Evolutionary conservation across 148 eudicot genomes (phyloP).

Genomic region (Selenicereus undatus): DNA sequence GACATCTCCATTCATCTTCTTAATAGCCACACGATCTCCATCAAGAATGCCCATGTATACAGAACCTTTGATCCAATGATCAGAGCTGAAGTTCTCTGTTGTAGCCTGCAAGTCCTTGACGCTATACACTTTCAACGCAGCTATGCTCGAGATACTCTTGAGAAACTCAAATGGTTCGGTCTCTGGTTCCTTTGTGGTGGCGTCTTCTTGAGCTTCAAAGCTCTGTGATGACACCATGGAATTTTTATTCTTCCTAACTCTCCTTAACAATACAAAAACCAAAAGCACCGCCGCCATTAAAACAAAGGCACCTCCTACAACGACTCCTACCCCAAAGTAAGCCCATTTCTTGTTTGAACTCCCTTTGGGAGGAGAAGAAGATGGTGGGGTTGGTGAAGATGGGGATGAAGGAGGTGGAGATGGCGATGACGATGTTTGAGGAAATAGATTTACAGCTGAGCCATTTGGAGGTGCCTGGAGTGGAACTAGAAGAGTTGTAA

Average conservation of each 20-base stretch:
- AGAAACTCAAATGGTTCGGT: slow-evolving; percentile 28
- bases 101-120: slow-evolving; percentile 56
- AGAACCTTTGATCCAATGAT: slow-evolving; percentile 42
- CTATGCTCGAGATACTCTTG: slow-evolving; percentile 35
- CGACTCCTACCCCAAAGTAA: slow-evolving; percentile 40
- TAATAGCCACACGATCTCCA: slow-evolving; percentile 48
- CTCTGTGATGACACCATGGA: slow-evolving; percentile 19
- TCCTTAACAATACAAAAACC: slow-evolving; percentile 15
- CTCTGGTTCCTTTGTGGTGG: slow-evolving; percentile 12
- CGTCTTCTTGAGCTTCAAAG: slow-evolving; percentile 31
- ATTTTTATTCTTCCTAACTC: slow-evolving; percentile 16
- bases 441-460: slow-evolving; percentile 29
- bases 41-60: slow-evolving; percentile 56
- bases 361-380: slow-evolving; percentile 10
- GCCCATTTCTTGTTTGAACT: slow-evolving; percentile 32
- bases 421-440: slow-evolving; percentile 35
- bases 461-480: slow-evolving; percentile 49
- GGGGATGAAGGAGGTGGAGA: slow-evolving; percentile 29
- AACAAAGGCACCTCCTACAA: slow-evolving; percentile 36
- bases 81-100: slow-evolving; percentile 51
- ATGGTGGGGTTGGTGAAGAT: slow-evolving; percentile 13
- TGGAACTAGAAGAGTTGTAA: slow-evolving; percentile 72
- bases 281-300: slow-evolving; percentile 18
- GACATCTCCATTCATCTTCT: slow-evolving; percentile 51
- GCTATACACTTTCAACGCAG: slow-evolving; percentile 43